Evolutionary conservation across 2,329 filamentous ascomycete genomes (phyloP), one percentile per base, ranked within the genome.

Genomic region (Beauveria asiatica): DNA sequence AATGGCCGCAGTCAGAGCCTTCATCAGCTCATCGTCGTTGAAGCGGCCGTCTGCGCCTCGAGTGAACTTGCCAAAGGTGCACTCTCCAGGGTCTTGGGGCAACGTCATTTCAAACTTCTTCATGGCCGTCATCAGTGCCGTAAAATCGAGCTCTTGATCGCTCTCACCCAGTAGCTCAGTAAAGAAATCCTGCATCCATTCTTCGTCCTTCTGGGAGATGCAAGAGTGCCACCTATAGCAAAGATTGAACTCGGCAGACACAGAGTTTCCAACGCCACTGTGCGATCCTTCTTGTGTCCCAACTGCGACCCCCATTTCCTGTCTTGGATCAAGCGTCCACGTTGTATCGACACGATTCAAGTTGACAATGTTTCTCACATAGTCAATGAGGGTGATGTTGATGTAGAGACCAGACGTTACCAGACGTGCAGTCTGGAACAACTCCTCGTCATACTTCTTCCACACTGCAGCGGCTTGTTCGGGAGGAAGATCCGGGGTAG

Each of bases 191-290:
- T 91, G 81, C 23, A 90, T 88, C 90, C 90, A 95, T 65, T 85
- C 80, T 68, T 94, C 90, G 67, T 96, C 91, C 64, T 83, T 85
- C 61, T 84, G 82, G 0, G 76, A 83, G 66, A 94, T 89, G 65
- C 87, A 86, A 3, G 89, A 90, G 75, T 95, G 90, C 90, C 90
- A 95, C 64, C 90, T 82, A 72, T 96, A 95, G 65, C 89, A 88
- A 10, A 96, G 79, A 69, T 94, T 95, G 78, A 96, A 96, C 75
- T 96, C 91, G 3, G 88, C 89, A 0, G 89, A 93, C 5, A 93
- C 89, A 64, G 88, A 85, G 67, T 94, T 95, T 55, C 91, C 91
- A 0, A 88, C 83, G 46, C 89, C 91, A 25, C 85, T 80, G 49
- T 89, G 84, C 0, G 87, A 83, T 0, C 83, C 81, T 2, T 81